Evolutionary conservation across 2,329 filamentous ascomycete genomes (phyloP).

Genomic region (Alternaria conjuncta): DNA sequence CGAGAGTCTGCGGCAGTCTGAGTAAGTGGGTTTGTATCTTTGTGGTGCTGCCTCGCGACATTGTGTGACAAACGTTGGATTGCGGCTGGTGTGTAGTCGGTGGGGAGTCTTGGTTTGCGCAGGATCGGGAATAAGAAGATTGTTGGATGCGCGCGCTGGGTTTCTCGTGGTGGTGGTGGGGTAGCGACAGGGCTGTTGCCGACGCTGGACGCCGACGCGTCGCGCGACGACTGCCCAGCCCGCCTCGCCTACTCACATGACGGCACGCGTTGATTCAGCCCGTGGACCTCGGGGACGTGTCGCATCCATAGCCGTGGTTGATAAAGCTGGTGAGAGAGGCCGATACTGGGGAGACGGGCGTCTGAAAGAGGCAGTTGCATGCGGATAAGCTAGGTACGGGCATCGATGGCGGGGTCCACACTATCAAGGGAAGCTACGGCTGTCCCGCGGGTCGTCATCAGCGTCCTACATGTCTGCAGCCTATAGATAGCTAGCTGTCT

Average conservation of each 20-base stretch:
- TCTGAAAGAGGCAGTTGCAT: slow-evolving; percentile 30
- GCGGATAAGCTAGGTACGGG: slow-evolving; percentile 26
- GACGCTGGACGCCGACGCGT: slow-evolving; percentile 6
- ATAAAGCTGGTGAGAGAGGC: neutral
- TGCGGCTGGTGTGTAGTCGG: neutral
- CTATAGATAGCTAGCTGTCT: slow-evolving; percentile 30
- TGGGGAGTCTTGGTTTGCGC: neutral
- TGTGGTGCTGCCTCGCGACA: neutral
- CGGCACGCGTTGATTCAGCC: neutral
- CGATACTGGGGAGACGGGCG: slow-evolving; percentile 11
- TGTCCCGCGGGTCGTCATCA: slow-evolving; percentile 8
- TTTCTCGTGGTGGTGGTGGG: slow-evolving; percentile 19
- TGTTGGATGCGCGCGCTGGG: neutral
- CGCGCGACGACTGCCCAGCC: slow-evolving; percentile 2
- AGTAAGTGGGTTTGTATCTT: neutral
- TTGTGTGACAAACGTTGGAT: neutral
- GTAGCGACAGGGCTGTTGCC: slow-evolving; percentile 14
- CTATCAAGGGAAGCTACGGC: slow-evolving; percentile 7
- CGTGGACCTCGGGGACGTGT: neutral
- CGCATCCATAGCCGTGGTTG: neutral
- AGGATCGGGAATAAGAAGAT: neutral
- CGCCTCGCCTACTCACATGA: slow-evolving; percentile 4
- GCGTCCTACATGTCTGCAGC: slow-evolving; percentile 13
- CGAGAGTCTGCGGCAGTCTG: slow-evolving; percentile 5
- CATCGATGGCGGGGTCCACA: slow-evolving; percentile 33